Base-by-base conservation (phyloP, 345 rosid genomes). In the Reutealis trisperma region DNA sequence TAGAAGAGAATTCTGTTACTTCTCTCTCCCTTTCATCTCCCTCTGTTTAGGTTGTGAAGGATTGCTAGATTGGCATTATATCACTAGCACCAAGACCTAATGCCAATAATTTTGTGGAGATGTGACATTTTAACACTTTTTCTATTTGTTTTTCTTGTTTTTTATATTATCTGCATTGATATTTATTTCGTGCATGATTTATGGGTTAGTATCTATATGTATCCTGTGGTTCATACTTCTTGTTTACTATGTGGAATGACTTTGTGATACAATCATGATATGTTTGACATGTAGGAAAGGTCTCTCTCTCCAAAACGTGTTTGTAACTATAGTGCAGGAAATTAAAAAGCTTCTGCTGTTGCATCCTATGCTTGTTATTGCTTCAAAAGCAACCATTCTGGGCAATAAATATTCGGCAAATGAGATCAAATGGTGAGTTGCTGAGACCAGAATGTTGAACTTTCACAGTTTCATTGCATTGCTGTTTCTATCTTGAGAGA, bases 321-420 rank as follows among this genome's bases (percentile, higher is more conserved):
- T 75, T 63, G 91, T 86, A 82, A 84, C 86, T 24, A 82, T 91
- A 49, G 97, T 94, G 81, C 85, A 82, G 65, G 98, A 94, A 78
- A 41, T 92, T 54, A 89, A 86, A 85, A 90, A 87, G 84, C 85
- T 94, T 74, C 69, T 89, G 71, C 81, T 75, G 65, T 83, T 80
- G 78, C 94, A 92, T 85, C 89, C 96, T 66, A 54, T 92, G 83
- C 88, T 94, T 71, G 85, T 94, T 62, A 85, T 94, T 44, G 88
- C 88, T 69, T 83, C 91, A 51, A 94, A 91, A 78, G 77, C 88
- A 65, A 75, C 88, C 67, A 77, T 89, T 61, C 76, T 88, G 41
- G 91, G 86, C 70, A 84, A 83, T 32, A 84, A 75, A 54, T 70
- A 54, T 75, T 42, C 86, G 58, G 59, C 79, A 24, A 79, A 86